Base-by-base conservation (phyloP, 345 rosid genomes). In the Dipteronia sinensis region DNA sequence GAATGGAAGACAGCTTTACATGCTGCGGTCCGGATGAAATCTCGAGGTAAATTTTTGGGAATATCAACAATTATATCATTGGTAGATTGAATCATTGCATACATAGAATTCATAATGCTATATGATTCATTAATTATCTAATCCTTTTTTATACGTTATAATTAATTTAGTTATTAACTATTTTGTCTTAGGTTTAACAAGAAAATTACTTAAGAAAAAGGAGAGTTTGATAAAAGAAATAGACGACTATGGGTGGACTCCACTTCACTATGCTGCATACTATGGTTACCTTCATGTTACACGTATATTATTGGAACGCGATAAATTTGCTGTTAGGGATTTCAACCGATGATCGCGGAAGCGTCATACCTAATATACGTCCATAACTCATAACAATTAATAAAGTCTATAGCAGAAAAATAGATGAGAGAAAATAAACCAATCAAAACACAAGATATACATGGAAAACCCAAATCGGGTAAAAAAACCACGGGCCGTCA, bases 1-100 rank as follows among this genome's bases (percentile, higher is more conserved):
- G 0, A 9, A 29, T 7, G 73, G 1, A 62, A 38, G 47, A 72
- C 77, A 12, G 73, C 65, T 67, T 40, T 77, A 59, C 80, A 76
- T 25, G 75, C 71, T 0, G 74, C 80, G 5, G 79, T 29, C 12
- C 12, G 7, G 16, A 16, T 0, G 3, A 0, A 1, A 0, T 10
- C 4, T 22, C 10, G 0, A 27, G 44, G 80, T 78, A 71, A 42
- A n/a, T 10, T 38, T 40, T 17, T 75, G 25, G 38, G 0, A 3
- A 51, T 53, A 5, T 1, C 13, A 51, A 19, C 6, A 12, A 19
- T 1, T 38, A 3, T 77, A 31, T 23, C 65, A 31, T 81, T 75
- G 80, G 53, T 11, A 47, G 53, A 17, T 47, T 11, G 53, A 12
- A 47, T 47, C 53, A 47, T 11, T 13, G 53, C 3, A 47, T 47